These are phyloP conservation scores for Fusarium illudens DNA, from an alignment of 2,329 filamentous ascomycete species.

Conservation along the genomic window DNA sequence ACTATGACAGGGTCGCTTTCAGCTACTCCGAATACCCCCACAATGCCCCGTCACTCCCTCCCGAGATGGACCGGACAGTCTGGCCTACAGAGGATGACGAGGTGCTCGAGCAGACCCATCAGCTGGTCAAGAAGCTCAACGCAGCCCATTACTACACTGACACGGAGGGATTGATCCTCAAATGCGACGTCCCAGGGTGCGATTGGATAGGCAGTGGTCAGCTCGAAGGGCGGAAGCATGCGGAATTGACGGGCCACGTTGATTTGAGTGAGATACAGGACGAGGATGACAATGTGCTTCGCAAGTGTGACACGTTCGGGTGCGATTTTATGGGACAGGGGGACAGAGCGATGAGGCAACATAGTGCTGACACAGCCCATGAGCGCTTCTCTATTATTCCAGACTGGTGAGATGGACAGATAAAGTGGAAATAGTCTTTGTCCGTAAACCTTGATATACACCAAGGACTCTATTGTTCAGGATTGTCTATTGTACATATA, in stretches of 20 bases:
- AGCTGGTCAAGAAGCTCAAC: constrained; percentile 70
- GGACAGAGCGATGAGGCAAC: constrained; percentile 64
- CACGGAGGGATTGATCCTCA: constrained; percentile 79
- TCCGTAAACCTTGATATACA: background rate
- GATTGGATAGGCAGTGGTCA: constrained; percentile 74
- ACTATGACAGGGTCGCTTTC: constrained; percentile 90
- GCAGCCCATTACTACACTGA: constrained; percentile 88
- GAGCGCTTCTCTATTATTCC: constrained; percentile 52
- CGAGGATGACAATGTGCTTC: constrained; percentile 79
- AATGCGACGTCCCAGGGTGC: constrained; percentile 74
- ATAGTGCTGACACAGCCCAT: constrained; percentile 69
- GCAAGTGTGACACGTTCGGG: constrained; percentile 72
- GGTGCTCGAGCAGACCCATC: constrained; percentile 73
- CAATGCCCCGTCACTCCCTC: constrained; percentile 64
- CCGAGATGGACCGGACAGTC: constrained; percentile 76
- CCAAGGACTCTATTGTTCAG: background rate
- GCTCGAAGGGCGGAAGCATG: constrained; percentile 68
- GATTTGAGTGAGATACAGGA: constrained; percentile 74
- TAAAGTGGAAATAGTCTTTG: too few relatives aligned
- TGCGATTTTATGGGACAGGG: constrained; percentile 75
- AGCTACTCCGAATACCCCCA: constrained; percentile 67
- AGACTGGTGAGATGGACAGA: constrained; percentile 40
- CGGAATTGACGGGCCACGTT: constrained; percentile 66
- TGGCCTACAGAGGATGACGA: constrained; percentile 67
- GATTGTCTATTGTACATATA: background rate